Evolutionary conservation across 2,329 filamentous ascomycete species (phyloP).

Genomic region (Parastagonospora nodorum): DNA sequence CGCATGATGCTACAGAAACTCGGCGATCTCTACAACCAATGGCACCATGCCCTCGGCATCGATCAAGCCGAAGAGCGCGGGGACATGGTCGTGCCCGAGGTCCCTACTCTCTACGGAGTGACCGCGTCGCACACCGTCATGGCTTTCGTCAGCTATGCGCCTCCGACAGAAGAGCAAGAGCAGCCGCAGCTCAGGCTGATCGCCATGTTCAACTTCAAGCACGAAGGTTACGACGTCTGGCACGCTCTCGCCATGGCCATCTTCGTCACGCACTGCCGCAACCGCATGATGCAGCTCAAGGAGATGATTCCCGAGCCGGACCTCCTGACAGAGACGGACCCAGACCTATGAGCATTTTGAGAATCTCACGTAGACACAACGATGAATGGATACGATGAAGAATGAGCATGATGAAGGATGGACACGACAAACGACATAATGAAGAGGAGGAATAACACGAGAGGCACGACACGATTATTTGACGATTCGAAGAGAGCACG

Average conservation of each 20-base stretch:
- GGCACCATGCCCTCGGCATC: conserved; percentile 46
- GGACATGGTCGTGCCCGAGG: conserved; percentile 17
- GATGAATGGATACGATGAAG: background rate
- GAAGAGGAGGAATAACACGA: too few relatives aligned
- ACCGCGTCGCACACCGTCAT: conserved; percentile 60
- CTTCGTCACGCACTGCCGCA: conserved; percentile 58
- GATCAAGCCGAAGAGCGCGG: conserved; percentile 8
- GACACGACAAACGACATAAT: background rate
- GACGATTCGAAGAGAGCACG: background rate
- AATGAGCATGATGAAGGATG: background rate
- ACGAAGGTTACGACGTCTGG: conserved; percentile 63
- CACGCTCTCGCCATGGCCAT: conserved; percentile 63
- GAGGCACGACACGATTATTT: background rate
- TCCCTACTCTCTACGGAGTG: conserved; percentile 60
- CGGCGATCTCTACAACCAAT: conserved; percentile 49
- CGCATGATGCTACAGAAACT: conserved; percentile 52
- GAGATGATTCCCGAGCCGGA: conserved; percentile 36
- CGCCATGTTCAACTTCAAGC: conserved; percentile 59
- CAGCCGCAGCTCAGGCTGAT: conserved; percentile 48
- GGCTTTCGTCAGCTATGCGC: conserved; percentile 57
- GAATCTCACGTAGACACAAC: background rate
- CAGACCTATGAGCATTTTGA: conserved; percentile 40
- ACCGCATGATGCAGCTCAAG: conserved; percentile 54
- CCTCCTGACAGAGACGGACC: conserved; percentile 24
- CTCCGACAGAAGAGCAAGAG: conserved; percentile 35